Percentiles rank a stretch among this genome's conserved stretches.
These are phyloP conservation scores for Furcasterigmium furcatum DNA, from an alignment of 2,329 filamentous ascomycete species.

Conservation along the genomic window DNA sequence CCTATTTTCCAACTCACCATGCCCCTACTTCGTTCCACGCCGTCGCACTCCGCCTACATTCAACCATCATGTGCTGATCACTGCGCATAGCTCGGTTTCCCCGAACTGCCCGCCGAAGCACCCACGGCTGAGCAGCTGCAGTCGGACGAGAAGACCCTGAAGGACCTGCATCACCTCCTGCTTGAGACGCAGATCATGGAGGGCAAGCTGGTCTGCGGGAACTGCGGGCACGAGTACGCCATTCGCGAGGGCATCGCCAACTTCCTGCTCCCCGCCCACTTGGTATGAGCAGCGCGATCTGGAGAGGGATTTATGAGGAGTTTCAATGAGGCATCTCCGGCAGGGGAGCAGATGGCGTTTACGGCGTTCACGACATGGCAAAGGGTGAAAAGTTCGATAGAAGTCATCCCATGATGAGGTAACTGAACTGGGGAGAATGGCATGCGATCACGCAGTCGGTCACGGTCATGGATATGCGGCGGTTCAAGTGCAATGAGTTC, in stretches of 20 bases:
- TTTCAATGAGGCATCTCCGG: background rate
- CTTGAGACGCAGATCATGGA: conserved; percentile 87
- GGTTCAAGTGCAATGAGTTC: background rate
- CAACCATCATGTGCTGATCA: no score
- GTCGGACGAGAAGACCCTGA: conserved; percentile 65
- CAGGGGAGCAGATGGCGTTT: background rate
- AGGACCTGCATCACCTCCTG: conserved; percentile 76
- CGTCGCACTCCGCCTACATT: no score
- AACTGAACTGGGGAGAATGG: background rate
- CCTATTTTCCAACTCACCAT: no score
- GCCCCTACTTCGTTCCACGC: no score
- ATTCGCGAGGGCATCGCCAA: conserved; percentile 97
- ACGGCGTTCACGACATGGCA: background rate
- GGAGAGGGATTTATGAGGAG: background rate
- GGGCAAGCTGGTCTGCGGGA: conserved; percentile 85
- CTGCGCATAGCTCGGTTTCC: conserved; percentile 68
- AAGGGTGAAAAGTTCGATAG: background rate
- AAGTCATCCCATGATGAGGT: background rate
- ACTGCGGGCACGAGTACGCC: conserved; percentile 90
- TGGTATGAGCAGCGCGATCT: conserved; percentile 52
- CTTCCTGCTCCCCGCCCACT: conserved; percentile 88
- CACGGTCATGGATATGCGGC: no score
- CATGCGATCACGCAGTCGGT: background rate
- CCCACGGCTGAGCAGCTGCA: conserved; percentile 61
- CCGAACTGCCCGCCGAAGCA: conserved; percentile 62